Conservation (phyloP, 345 rosid genomes). For the Conringia planisiliqua region DNA sequence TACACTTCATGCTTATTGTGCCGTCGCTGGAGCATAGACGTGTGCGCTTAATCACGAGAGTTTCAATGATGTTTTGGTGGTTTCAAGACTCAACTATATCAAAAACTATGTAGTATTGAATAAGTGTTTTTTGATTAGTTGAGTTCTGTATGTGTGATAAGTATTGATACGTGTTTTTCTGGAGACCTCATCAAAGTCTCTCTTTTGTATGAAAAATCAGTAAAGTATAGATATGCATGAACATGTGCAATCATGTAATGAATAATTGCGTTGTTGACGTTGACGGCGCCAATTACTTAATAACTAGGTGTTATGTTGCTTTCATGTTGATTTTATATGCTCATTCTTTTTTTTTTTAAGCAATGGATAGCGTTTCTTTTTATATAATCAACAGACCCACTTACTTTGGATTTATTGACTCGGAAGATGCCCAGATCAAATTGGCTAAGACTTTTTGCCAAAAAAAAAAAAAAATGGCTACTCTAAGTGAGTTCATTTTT, state of each 20-base stretch:
- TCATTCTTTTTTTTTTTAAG: neutral
- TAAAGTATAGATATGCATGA: neutral
- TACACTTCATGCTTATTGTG: conserved; percentile 15
- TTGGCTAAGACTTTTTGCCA: too few species aligned
- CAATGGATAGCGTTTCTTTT: neutral
- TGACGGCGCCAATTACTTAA: neutral
- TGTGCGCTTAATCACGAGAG: neutral
- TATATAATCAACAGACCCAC: neutral
- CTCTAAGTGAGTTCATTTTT: too few species aligned
- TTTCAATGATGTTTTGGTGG: neutral
- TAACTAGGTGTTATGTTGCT: neutral
- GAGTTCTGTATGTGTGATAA: neutral
- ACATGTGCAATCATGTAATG: neutral
- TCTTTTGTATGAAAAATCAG: neutral
- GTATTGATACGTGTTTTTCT: neutral
- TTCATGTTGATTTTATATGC: neutral
- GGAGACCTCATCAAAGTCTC: neutral
- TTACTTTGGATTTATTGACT: neutral
- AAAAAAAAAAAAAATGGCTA: too few species aligned
- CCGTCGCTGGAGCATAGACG: neutral
- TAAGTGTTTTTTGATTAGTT: neutral
- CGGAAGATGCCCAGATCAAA: neutral
- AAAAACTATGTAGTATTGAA: neutral
- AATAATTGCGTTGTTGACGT: neutral
- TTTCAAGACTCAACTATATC: neutral